Evolutionary conservation across 345 rosid genomes (phyloP), one percentile per base, ranked within the genome.

Genomic region (Turnera subulata): DNA sequence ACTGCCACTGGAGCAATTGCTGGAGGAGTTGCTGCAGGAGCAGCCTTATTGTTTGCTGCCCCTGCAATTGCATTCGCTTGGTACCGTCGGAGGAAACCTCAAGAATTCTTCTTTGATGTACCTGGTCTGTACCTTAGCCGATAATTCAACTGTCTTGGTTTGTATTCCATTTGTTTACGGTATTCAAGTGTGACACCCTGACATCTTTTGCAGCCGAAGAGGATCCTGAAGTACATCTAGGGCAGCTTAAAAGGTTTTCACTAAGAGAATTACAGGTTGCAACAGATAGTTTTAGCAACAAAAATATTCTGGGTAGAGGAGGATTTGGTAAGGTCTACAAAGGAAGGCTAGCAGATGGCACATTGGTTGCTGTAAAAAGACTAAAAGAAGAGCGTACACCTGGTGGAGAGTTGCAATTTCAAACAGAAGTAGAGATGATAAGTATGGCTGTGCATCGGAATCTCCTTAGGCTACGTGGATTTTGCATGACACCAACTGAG

Each of bases 401-500:
- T 7, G 75, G 75, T 5, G 75, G 71, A 23, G 75, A 71, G 25
- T 50, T 71, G 61, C 75, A 71, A 55, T 71, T 71, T 45, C 75
- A 70, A 58, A 70, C 70, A 23, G 75, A 70, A 37, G 69, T 70
- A 15, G 70, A 70, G 50, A 71, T 71, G 75, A 60, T 71, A 40
- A 71, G 75, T 44, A 71, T 71, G 75, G 75, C 75, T 32, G 70
- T 71, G 38, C 75, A 71, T 65, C 63, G 75, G 15, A 71, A 71
- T 65, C 75, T 71, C 17, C 65, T 71, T 2, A 37, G 70, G n/a
- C 19, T 71, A 45, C 75, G 70, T 54, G 75, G 75, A 16, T 71
- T 71, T 45, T 71, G 75, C 67, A 71, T 65, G 66, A 65, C 75
- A 35, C 75, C 70, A 6, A 71, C 75, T 1, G 75, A 70, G 59